phyloP scores from a whole-genome alignment of 805 yeast species.

The Lipomyces sp. region DNA sequence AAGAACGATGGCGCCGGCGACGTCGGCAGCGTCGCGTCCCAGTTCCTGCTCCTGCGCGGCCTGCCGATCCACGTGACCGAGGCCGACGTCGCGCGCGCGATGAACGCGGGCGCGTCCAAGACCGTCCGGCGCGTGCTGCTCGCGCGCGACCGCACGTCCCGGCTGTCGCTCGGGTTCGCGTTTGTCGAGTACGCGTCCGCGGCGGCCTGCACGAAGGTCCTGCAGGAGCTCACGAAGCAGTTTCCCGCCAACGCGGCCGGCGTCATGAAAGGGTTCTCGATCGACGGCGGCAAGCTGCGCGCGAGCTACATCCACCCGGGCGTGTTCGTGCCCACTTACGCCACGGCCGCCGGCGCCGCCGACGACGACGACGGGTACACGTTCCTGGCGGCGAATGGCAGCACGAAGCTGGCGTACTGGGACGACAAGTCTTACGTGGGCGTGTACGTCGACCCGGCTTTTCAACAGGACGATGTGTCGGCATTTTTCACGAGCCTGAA shows the following conservation, averaged over 20 bases:
- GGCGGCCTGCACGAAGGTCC: conserved; percentile 13
- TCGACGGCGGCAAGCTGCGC: background rate
- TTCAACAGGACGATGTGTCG: conserved; percentile 10
- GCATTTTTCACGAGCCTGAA: conserved; percentile 10
- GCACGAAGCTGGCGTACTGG: conserved; percentile 21
- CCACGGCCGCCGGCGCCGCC: background rate
- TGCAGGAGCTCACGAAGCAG: conserved; percentile 2
- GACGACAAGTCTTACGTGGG: conserved; percentile 17
- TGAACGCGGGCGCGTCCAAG: background rate
- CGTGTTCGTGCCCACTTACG: conserved; percentile 26
- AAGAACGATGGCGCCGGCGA: conserved; percentile 20
- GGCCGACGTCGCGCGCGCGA: conserved; percentile 4
- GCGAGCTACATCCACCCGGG: conserved; percentile 24
- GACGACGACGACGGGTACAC: background rate
- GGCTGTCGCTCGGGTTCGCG: conserved; percentile 19
- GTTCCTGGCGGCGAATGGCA: conserved; percentile 18
- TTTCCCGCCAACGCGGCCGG: background rate
- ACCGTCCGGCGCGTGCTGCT: conserved; percentile 15
- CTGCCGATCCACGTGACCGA: conserved; percentile 6
- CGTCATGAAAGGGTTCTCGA: background rate
- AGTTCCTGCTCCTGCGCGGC: conserved; percentile 19
- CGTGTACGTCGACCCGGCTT: conserved; percentile 8
- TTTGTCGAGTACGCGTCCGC: conserved; percentile 23
- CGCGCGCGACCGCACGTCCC: conserved; percentile 15
- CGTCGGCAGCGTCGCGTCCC: conserved; percentile 16